Evolutionary conservation across 768 basidiomycete genomes (phyloP).

Genomic region (Crepidotus variabilis): DNA sequence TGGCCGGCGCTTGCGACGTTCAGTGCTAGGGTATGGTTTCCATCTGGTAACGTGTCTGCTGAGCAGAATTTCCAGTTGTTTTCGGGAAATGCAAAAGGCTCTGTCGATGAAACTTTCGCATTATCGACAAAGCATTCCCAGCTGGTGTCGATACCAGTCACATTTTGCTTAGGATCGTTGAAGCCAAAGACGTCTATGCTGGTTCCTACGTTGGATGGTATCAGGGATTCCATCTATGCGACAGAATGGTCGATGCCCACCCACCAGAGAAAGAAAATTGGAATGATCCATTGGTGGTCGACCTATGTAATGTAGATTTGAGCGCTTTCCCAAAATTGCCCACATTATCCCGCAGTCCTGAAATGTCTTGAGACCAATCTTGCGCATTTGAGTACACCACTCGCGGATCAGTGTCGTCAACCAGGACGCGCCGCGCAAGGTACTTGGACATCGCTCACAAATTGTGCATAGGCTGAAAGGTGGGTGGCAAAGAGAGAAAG

Average conservation of each 20-base stretch:
- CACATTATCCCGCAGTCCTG: constrained; percentile 5
- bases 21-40: constrained; percentile 23
- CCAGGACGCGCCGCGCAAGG: constrained; percentile 13
- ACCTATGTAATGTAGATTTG: constrained; percentile 17
- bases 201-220: constrained; percentile 17
- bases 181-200: constrained; percentile 21
- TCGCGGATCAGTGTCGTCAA: constrained; percentile 19
- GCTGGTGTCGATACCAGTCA: constrained; percentile 18
- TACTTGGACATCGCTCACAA: constrained; percentile 2
- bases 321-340: constrained; percentile 20
- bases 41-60: constrained; percentile 15
- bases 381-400: constrained; percentile 15
- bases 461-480: neutral
- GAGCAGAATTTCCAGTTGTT: constrained; percentile 31
- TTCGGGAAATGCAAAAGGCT: constrained; percentile 19
- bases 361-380: constrained; percentile 9
- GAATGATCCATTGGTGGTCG: constrained; percentile 14
- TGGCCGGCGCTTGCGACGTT: constrained; percentile 20
- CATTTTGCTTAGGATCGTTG: constrained; percentile 12
- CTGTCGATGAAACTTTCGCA: constrained; percentile 13
- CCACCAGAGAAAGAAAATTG: constrained; percentile 18
- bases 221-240: neutral
- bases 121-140: constrained; percentile 31
- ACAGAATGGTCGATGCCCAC: constrained; percentile 1
- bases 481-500: neutral